These are phyloP conservation scores for Peronosclerospora sorghi DNA, from an alignment of 352 stramenopile species.

Conservation along the genomic window DNA sequence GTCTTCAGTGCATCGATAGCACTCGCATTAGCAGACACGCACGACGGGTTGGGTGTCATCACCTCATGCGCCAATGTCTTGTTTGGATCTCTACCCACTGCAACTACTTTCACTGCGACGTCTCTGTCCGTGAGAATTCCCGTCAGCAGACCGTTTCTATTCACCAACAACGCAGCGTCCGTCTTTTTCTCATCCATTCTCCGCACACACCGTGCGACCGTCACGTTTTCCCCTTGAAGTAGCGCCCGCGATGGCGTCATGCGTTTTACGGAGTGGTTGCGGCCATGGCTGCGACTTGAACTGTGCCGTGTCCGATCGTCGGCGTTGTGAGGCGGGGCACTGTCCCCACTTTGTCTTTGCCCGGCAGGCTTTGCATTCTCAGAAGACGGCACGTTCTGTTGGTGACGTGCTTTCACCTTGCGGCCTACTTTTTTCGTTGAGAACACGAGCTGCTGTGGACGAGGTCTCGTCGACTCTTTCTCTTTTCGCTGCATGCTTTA, in stretches of 20 bases:
- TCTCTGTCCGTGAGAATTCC: slow-evolving; percentile 96
- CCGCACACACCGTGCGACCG: slow-evolving; percentile 63
- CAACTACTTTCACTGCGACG: slow-evolving; percentile 89
- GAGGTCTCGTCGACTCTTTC: slow-evolving; percentile 15
- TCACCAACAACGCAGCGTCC: slow-evolving; percentile 88
- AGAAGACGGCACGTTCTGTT: slow-evolving; percentile 2
- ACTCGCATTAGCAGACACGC: slow-evolving; percentile 85
- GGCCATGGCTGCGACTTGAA: slow-evolving; percentile 14
- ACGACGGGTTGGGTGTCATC: slow-evolving; percentile 94
- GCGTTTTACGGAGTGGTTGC: slow-evolving; percentile 33
- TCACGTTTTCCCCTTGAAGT: slow-evolving; percentile 58
- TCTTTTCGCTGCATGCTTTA: slow-evolving; percentile 16
- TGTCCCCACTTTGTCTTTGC: slow-evolving; percentile 3
- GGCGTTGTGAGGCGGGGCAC: slow-evolving; percentile 1
- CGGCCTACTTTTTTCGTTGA: slow-evolving; percentile 50
- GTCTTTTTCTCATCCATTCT: slow-evolving; percentile 85
- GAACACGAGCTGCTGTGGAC: slow-evolving; percentile 40
- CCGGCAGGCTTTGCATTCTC: slow-evolving; percentile 2
- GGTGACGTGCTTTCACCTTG: slow-evolving; percentile 19
- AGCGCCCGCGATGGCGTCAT: slow-evolving; percentile 57
- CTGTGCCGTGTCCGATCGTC: slow-evolving; percentile 9
- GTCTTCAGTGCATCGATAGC: slow-evolving; percentile 94
- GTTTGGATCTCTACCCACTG: slow-evolving; percentile 69
- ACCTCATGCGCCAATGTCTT: slow-evolving; percentile 78
- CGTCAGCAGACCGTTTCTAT: slow-evolving; percentile 78